Base-by-base conservation (phyloP, 140 eudicot genomes). In the Stevia rebaudiana region DNA sequence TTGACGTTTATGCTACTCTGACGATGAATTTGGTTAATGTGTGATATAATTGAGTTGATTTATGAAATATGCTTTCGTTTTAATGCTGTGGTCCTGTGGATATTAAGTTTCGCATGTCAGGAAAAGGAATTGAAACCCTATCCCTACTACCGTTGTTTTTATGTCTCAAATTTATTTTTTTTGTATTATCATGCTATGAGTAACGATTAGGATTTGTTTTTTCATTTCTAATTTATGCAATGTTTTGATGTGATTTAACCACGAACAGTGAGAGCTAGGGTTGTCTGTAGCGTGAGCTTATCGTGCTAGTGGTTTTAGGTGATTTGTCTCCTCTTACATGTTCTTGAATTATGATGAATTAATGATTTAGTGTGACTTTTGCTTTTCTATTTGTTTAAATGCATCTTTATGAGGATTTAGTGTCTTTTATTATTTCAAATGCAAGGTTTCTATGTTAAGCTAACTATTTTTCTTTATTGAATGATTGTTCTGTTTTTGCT, bases 131-230 rank as follows among this genome's bases (percentile, higher is more conserved):
- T 56, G 53, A 48, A 65, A 44, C 72, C 66, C 50, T 73, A 72
- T 43, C 71, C 19, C 48, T 49, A 50, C n/a, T n/a, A n/a, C n/a
- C n/a, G n/a, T n/a, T n/a, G n/a, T n/a, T n/a, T n/a, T n/a, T n/a
- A n/a, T n/a, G n/a, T n/a, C n/a, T n/a, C n/a, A n/a, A n/a, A n/a
- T n/a, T n/a, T n/a, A n/a, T n/a, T n/a, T n/a, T n/a, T n/a, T n/a
- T n/a, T n/a, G n/a, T n/a, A n/a, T n/a, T n/a, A n/a, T n/a, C n/a
- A n/a, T n/a, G n/a, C n/a, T n/a, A n/a, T n/a, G 18, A 16, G n/a
- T 56, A 44, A 61, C 13, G n/a, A 49, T 62, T 61, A 71, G 70
- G 37, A 58, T 63, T 54, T 73, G 23, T n/a, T 43, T 54, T 53
- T 67, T 19, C 18, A 58, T 13, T 35, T 4, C 30, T 55, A 63